These are phyloP conservation scores for Anisodus tanguticus DNA, from an alignment of 257 asterid species.

Conservation along the genomic window DNA sequence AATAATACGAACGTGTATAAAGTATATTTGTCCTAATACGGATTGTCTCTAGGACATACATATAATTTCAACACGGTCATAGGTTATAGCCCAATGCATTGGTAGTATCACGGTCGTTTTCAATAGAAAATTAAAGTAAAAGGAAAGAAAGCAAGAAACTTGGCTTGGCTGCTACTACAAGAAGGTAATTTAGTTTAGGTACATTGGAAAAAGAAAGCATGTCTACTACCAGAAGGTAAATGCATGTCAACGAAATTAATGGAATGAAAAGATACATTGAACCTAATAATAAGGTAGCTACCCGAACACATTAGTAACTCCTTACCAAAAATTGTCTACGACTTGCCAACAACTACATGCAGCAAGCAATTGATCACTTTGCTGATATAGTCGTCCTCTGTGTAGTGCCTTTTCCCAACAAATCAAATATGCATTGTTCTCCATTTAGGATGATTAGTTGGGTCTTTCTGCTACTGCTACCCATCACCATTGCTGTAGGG, in stretches of 20 bases:
- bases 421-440: background rate
- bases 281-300: background rate
- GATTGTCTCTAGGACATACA: too few species aligned
- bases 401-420: background rate
- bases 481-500: background rate
- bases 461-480: background rate
- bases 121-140: background rate
- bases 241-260: background rate
- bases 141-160: background rate
- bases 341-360: background rate
- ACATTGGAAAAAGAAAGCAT: background rate
- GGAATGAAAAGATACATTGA: background rate
- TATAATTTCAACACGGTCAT: background rate
- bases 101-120: background rate
- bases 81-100: background rate
- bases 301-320: background rate
- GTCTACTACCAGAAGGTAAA: background rate
- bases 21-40: too few species aligned
- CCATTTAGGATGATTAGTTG: background rate
- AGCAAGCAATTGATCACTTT: background rate
- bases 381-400: background rate
- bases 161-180: background rate
- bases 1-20: too few species aligned
- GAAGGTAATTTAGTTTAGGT: background rate
- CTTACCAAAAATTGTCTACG: background rate